These are phyloP conservation scores for Neonectria ditissima DNA, from an alignment of 2,329 filamentous ascomycete genomes.

Conservation along the genomic window DNA sequence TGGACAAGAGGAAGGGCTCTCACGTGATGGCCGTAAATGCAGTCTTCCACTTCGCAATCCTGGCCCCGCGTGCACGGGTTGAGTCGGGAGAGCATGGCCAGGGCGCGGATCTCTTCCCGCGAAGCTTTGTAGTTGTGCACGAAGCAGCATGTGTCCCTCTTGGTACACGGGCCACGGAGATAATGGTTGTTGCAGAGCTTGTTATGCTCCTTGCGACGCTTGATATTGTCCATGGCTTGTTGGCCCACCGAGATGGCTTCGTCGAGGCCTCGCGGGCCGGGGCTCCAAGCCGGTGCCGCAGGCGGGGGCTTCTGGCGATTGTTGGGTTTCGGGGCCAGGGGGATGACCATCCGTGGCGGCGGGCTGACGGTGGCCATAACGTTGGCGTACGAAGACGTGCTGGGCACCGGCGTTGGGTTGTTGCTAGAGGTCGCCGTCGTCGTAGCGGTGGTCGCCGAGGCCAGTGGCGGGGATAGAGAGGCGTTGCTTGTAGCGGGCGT, in stretches of 20 bases:
- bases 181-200: slow-evolving; percentile 74
- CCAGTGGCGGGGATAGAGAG: slow-evolving; percentile 36
- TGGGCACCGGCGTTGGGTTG: slow-evolving; percentile 4
- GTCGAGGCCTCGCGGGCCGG: slow-evolving; percentile 67
- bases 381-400: slow-evolving; percentile 54
- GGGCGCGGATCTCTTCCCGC: slow-evolving; percentile 66
- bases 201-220: slow-evolving; percentile 64
- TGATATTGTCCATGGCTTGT: slow-evolving; percentile 64
- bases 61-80: slow-evolving; percentile 70
- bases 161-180: slow-evolving; percentile 67
- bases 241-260: slow-evolving; percentile 60
- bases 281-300: slow-evolving; percentile 61
- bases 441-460: slow-evolving; percentile 13
- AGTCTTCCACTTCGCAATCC: slow-evolving; percentile 67
- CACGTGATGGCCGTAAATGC: slow-evolving; percentile 74
- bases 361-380: slow-evolving; percentile 56
- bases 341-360: slow-evolving; percentile 57
- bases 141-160: slow-evolving; percentile 66
- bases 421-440: slow-evolving; percentile 2
- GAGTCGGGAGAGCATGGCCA: slow-evolving; percentile 66
- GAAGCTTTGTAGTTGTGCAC: slow-evolving; percentile 67
- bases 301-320: slow-evolving; percentile 21
- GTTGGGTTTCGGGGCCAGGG: slow-evolving; percentile 49
- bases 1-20: slow-evolving; percentile 14
- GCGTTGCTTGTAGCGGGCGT: slow-evolving; percentile 44